Base-by-base conservation (phyloP, 805 yeast genomes). In the Cyberlindnera veronae region DNA sequence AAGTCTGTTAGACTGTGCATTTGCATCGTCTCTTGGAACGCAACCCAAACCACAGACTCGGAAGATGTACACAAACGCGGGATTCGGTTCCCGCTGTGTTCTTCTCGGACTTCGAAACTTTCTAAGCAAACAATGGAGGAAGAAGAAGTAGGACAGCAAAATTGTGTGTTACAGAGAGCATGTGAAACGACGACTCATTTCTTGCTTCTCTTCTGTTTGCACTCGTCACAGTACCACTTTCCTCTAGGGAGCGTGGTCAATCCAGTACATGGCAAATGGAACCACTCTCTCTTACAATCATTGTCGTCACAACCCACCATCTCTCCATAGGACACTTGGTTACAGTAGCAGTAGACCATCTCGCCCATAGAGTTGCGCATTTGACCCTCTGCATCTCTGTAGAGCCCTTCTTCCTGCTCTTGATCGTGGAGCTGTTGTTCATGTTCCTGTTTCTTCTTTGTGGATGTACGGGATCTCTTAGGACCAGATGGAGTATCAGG, bases 241-340 rank as follows among this genome's bases (percentile, higher is more conserved):
- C 89, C 89, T 66, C 81, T 84, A 2, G 97, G 98, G 5, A 91
- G 76, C 36, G 88, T 81, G 36, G 81, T 78, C 53, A 89, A 72
- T 1, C 96, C 96, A 31, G 87, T 84, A 63, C 98, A 90, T 14
- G 95, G 95, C 51, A 91, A 68, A 67, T 90, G 98, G 66, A 90
- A 90, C 98, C 98, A 90, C 62, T 90, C 98, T 39, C 88, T 71
- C 59, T 81, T 81, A 67, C 98, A 91, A 43, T 81, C 79, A 26
- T 86, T 90, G 11, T 96, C 97, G 57, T 93, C 99, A 66, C 99
- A 93, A 2, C 95, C 99, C 45, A 93, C 97, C 99, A 93, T 93
- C 57, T 93, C 98, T 15, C 99, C 99, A 59, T 85, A 93, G 5
- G 97, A 91, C 1, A 90, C 95, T 60, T 90, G 96, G 60, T 89